Evolutionary conservation across 805 yeast species (phyloP), one percentile per base, ranked within the genome.

Genomic region (Ogataea saltuana): DNA sequence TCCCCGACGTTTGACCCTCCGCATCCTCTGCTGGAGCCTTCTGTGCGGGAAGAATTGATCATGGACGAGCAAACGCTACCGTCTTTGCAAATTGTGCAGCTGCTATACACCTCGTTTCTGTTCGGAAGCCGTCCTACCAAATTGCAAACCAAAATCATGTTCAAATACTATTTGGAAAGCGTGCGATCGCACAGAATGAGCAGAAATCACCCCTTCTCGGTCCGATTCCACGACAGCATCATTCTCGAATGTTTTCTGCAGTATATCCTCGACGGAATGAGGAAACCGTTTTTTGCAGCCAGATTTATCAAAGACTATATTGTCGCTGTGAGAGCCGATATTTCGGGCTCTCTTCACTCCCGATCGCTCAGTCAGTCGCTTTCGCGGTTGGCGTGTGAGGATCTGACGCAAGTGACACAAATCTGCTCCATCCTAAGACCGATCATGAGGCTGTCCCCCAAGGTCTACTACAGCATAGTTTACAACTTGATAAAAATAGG

Each of bases 171-270:
- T 26, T 16, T 44, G 11, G 45, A 40, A 13, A 8, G 11, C 6
- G 26, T 34, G 11, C 6, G 10, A 16, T 7, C 19, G 3, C 30
- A 41, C 28, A 6, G 22, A 16, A 11, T 28, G 16, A 37, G n/a
- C 9, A 11, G 26, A 23, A 32, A 29, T 27, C 58, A 55, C 39
- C 58, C 58, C 26, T 54, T 54, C 39, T 35, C 48, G 18, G 27
- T 34, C 29, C 21, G 27, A 4, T 21, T 37, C 33, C 59, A 55
- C 41, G 45, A 49, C 36, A 33, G 53, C 7, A 18, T 45, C 13
- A 48, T 59, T 4, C 36, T 59, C 17, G 50, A 50, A 13, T 27
- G 44, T 7, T 56, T 59, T 35, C 31, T 59, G 9, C 33, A 46
- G 7, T 53, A 54, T 30, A 20, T 49, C 3, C 25, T 36, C 9